Percentiles rank a stretch among this genome's conserved stretches.
Evolutionary conservation across 768 basidiomycete genomes (phyloP).

Genomic region (Russula compacta): DNA sequence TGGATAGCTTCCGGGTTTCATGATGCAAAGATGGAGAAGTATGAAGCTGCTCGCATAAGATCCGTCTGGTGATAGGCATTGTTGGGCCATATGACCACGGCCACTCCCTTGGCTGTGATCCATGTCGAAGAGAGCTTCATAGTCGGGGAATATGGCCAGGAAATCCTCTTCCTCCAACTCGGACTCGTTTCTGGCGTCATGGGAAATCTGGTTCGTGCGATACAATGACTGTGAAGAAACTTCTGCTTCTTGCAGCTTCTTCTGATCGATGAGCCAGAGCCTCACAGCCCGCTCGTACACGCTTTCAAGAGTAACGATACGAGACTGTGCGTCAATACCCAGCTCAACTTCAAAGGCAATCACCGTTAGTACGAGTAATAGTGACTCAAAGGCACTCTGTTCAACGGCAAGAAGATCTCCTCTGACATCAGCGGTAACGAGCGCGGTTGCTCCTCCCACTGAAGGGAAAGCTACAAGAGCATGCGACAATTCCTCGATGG

Average conservation of each 20-base stretch:
- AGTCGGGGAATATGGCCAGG: conserved; percentile 75
- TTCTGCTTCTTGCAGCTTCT: conserved; percentile 54
- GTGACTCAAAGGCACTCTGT: conserved; percentile 31
- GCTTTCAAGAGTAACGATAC: conserved; percentile 34
- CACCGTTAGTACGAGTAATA: conserved; percentile 43
- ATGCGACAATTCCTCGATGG: conserved; percentile 22
- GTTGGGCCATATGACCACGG: conserved; percentile 7
- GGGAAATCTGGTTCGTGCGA: conserved; percentile 45
- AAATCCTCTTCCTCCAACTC: conserved; percentile 83
- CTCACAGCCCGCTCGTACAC: conserved; percentile 62
- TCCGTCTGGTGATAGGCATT: conserved; percentile 25
- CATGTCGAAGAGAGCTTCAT: conserved; percentile 41
- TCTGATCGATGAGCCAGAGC: conserved; percentile 80
- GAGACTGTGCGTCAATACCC: conserved; percentile 29
- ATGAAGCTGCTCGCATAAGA: conserved; percentile 35
- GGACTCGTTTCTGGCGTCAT: conserved; percentile 52
- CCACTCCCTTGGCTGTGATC: background rate
- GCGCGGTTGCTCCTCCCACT: conserved; percentile 32
- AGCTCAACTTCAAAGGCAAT: conserved; percentile 36
- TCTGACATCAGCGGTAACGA: conserved; percentile 26
- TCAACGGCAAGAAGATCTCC: conserved; percentile 22
- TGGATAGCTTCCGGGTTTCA: conserved; percentile 26
- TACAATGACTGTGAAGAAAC: conserved; percentile 69
- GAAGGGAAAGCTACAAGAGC: conserved; percentile 49
- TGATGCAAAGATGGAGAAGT: conserved; percentile 40